Percentiles rank a stretch among this genome's conserved stretches.
Conservation (phyloP, 257 asterid genomes). For the Solanum pinnatisectum region DNA sequence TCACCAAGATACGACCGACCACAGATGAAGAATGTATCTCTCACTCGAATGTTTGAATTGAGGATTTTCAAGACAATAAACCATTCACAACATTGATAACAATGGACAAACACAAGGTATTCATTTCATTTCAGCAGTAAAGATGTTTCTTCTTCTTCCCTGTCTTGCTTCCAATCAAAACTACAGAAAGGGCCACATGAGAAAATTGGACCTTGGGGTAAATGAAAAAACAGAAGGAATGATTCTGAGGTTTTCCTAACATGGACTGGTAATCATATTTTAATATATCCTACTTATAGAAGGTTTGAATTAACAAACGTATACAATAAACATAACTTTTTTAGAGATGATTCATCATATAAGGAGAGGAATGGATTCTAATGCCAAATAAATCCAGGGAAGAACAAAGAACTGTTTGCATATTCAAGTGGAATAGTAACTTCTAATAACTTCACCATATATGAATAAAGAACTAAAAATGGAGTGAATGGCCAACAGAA, state of each 20-base stretch:
- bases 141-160: not conserved
- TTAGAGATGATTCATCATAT: not conserved
- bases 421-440: not conserved
- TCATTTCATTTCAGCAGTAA: not conserved
- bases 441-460: not conserved
- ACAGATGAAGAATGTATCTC: not conserved
- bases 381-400: not conserved
- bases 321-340: not conserved
- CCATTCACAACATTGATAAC: not conserved
- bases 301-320: not conserved
- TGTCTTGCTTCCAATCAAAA: not conserved
- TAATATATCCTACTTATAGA: not conserved
- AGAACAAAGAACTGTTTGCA: not conserved
- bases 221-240: not conserved
- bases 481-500: not conserved
- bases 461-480: not conserved
- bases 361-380: not conserved
- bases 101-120: not conserved
- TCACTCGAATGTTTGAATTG: not conserved
- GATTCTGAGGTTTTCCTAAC: not conserved
- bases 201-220: not conserved
- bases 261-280: not conserved
- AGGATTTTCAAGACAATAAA: not conserved
- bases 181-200: not conserved
- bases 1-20: not conserved